Evolutionary conservation across 1,284 basidiomycete species (phyloP).

Genomic region (Apiotrichum porosum): DNA sequence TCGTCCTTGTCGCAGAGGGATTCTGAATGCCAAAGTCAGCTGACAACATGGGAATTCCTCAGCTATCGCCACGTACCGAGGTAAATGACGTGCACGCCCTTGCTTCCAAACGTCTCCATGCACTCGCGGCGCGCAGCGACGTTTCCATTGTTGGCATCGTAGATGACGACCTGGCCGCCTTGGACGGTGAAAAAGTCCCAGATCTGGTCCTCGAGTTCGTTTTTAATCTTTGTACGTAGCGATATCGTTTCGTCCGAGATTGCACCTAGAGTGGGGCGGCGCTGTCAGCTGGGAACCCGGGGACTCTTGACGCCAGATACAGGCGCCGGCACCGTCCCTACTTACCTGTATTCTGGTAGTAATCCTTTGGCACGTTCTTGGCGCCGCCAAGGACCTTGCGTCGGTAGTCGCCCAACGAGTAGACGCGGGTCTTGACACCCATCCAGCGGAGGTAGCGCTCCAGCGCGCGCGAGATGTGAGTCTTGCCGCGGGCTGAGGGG

Average conservation of each 20-base stretch:
- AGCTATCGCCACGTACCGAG: conserved; percentile 59
- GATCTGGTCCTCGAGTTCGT: conserved; percentile 80
- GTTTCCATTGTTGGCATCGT: conserved; percentile 97
- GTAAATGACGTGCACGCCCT: conserved; percentile 84
- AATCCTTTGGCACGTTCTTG: conserved; percentile 81
- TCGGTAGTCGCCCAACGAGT: conserved; percentile 91
- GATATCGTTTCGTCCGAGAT: conserved; percentile 73
- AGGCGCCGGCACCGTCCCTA: conserved; percentile 3
- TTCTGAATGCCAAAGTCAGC: conserved; percentile 53
- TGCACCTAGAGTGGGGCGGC: conserved; percentile 53
- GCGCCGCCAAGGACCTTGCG: conserved; percentile 83
- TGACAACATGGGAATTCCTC: too few species aligned
- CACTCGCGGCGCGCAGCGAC: conserved; percentile 63
- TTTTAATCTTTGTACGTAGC: conserved; percentile 67
- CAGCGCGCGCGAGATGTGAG: conserved; percentile 89
- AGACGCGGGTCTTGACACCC: conserved; percentile 90
- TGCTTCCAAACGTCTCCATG: conserved; percentile 76
- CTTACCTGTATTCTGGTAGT: conserved; percentile 72
- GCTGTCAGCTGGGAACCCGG: too few species aligned
- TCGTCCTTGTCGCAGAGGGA: conserved; percentile 82
- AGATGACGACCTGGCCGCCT: conserved; percentile 90
- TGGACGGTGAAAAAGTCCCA: conserved; percentile 77
- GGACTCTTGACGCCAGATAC: too few species aligned
- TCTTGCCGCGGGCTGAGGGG: conserved; percentile 74
- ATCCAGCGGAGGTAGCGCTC: conserved; percentile 97